Evolutionary conservation across 2,329 filamentous ascomycete species (phyloP), one percentile per base, ranked within the genome.

Genomic region (Zymoseptoria brevis): DNA sequence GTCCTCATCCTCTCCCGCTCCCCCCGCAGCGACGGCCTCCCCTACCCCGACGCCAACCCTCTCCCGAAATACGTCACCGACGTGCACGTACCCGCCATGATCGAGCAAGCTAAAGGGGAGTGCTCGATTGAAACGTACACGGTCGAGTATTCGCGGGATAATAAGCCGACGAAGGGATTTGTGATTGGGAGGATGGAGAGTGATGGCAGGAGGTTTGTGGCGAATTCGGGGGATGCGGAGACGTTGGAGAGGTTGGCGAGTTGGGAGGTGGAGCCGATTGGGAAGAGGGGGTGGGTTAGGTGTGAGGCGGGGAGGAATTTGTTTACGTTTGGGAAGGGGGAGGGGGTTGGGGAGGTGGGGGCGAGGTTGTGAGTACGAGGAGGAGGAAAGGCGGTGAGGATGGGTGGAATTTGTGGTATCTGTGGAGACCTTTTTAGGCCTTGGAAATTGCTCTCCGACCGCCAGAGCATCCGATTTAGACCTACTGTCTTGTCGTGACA

Each of bases 121-220:
- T 80, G 77, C 1, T 66, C 78, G 0, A 76, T 85, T 55, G 82
- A 85, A 80, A 85, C 83, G 8, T 86, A 85, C 57, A 86, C 83
- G 0, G 80, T 85, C 1, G 79, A 84, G 55, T 86, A 80, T 66
- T 72, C 74, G 24, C 76, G 83, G 3, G 75, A 80, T 57, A 81
- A 80, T 3, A 73, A 67, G 0, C 81, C 83, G 0, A 57, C 71
- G 13, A 68, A 69, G 29, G 83, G 78, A 1, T 76, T 79, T 67
- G 71, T 86, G 2, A 74, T 86, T 0, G 83, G 83, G 0, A 74
- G 80, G 30, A 63, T 86, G 57, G 76, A 71, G 55, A 66, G 64
- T 0, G 78, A 72, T 57, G 75, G 74, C 0, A 73, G 77, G 57
- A 75, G 83, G 0, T 84, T 86, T 62, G 60, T 86, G 3, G 82